Evolutionary conservation across 2,329 filamentous ascomycete genomes (phyloP).

Genomic region (Verticillium nubilum): DNA sequence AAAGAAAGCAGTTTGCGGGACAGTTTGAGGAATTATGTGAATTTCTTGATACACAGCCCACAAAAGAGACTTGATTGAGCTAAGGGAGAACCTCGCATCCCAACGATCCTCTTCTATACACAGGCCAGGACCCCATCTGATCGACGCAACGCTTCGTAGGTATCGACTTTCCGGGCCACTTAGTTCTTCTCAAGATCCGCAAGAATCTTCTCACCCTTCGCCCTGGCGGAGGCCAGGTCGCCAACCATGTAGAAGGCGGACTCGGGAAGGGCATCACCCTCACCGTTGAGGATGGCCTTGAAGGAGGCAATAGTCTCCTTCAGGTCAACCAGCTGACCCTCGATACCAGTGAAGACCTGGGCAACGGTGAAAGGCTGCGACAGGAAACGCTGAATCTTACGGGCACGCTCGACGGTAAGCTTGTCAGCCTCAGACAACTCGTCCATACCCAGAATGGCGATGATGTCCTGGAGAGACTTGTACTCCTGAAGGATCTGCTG

Average conservation of each 20-base stretch:
- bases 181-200: constrained; percentile 70
- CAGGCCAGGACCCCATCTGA: constrained; percentile 26
- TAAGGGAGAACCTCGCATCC: constrained; percentile 42
- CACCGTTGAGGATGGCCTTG: constrained; percentile 93
- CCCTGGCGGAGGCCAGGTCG: constrained; percentile 84
- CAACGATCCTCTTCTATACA: constrained; percentile 55
- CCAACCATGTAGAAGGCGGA: constrained; percentile 98
- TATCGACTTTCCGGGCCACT: constrained; percentile 11
- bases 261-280: constrained; percentile 94
- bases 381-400: constrained; percentile 99
- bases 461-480: constrained; percentile 99
- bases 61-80: constrained; percentile 54
- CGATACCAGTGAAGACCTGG: constrained; percentile 82
- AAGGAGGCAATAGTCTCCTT: constrained; percentile 98
- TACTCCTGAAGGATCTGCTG: constrained; percentile 99
- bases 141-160: constrained; percentile 9
- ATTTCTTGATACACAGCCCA: constrained; percentile 59
- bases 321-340: constrained; percentile 94
- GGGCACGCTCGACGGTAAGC: constrained; percentile 99
- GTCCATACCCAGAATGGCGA: constrained; percentile 99
- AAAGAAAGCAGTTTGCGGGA: too few species aligned
- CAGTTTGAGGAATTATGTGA: constrained; percentile 37
- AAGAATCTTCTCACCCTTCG: constrained; percentile 99
- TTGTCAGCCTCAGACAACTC: constrained; percentile 98
- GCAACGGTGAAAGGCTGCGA: constrained; percentile 94